Evolutionary conservation across 1,139 yeast genomes (phyloP), one percentile per base, ranked within the genome.

Genomic region (Blastobotrys raffinosifermentans): DNA sequence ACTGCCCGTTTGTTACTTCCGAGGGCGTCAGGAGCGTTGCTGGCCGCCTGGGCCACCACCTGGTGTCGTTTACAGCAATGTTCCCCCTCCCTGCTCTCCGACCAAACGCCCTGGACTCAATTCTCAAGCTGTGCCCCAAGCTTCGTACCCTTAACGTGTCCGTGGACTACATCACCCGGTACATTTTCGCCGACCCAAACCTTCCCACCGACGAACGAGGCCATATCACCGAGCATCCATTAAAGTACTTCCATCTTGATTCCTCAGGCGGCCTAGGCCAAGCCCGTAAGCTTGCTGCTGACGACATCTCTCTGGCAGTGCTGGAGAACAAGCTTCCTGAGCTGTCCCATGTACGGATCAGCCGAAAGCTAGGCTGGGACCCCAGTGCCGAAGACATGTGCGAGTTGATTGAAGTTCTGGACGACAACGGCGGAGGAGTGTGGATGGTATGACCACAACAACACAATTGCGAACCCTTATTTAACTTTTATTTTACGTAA

Each of bases 241-340:
- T 91, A 44, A 69, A 67, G 41, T 70, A 76, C 2, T 60, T 91
- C 30, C 75, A 76, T 52, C 70, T 91, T 31, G 93, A 85, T 44
- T 80, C 94, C 36, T 80, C 94, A 48, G 97, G 97, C 1, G 76
- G 83, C 64, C 67, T 89, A 46, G 96, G 97, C 1, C 85, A 91
- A 35, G 73, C 86, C 4, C 75, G 80, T 17, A 84, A 85, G 54
- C 64, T 91, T 20, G 86, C 84, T 50, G 95, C 97, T 0, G 81
- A 85, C 48, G 96, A 89, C 57, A 66, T 91, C 45, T 84, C 94
- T 0, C 71, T 87, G 36, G 96, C 97, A 0, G 63, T 89, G 14
- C 71, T 77, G 51, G 96, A 87, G 44, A 80, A 75, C 7, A 66
- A 94, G 49, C 61, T 91, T 15, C 95, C 95, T 0, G 49, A 66